Evolutionary conservation across 2,329 filamentous ascomycete species (phyloP).

Genomic region (Alternaria brassicicola): DNA sequence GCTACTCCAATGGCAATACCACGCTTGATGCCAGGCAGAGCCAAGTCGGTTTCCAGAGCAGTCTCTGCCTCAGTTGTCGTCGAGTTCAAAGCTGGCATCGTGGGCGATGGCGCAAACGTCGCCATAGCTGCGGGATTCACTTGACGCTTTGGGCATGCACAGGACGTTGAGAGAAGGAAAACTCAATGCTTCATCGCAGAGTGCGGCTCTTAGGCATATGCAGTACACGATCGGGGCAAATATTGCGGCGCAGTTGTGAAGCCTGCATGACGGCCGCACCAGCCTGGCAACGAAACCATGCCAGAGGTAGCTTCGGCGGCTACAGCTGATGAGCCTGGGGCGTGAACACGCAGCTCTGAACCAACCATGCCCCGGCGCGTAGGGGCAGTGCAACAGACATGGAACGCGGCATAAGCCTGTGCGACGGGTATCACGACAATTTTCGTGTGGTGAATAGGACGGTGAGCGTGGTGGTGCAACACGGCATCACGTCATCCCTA

Average conservation of each 20-base stretch:
- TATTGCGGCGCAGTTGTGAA: constrained; percentile 17
- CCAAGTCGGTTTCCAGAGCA: constrained; percentile 7
- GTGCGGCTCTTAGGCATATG: constrained; percentile 9
- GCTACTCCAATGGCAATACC: constrained; percentile 39
- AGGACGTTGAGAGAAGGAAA: background rate
- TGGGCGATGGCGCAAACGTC: constrained; percentile 5
- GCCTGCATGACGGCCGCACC: constrained; percentile 3
- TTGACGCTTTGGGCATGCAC: background rate
- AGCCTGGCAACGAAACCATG: constrained; percentile 3
- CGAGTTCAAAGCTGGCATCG: background rate
- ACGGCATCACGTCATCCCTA: background rate
- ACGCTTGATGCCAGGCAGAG: constrained; percentile 39
- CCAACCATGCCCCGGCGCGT: constrained; percentile 10
- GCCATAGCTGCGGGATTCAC: constrained; percentile 6
- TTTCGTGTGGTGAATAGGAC: background rate
- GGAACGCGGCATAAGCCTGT: constrained; percentile 5
- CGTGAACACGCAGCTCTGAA: background rate
- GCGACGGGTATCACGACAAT: constrained; percentile 2
- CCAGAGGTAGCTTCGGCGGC: constrained; percentile 9
- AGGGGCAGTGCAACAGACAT: constrained; percentile 8
- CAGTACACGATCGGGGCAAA: background rate
- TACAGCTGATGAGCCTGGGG: constrained; percentile 7
- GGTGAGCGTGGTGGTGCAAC: background rate
- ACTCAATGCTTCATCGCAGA: constrained; percentile 1
- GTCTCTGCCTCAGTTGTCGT: constrained; percentile 1